These are phyloP conservation scores for Eucalyptus globulus DNA, from an alignment of 345 rosid genomes.

Conservation along the genomic window DNA sequence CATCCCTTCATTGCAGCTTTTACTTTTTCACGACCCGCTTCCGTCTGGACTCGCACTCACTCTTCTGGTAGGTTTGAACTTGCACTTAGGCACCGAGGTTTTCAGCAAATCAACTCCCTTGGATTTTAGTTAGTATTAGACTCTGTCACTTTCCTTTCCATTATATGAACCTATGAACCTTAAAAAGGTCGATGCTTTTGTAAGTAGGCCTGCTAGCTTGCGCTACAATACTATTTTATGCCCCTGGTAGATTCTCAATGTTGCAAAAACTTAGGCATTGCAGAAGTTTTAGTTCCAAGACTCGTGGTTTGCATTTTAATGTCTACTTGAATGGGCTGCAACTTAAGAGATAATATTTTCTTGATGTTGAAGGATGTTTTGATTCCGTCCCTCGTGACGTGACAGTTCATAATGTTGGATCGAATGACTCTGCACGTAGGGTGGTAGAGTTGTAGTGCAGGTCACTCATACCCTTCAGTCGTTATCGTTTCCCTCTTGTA, in stretches of 20 bases:
- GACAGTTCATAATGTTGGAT: background rate
- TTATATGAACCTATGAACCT: background rate
- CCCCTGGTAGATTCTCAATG: background rate
- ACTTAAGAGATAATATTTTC: background rate
- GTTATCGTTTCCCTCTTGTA: background rate
- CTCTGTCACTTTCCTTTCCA: background rate
- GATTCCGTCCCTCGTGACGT: background rate
- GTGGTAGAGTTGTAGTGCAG: background rate
- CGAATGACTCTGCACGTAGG: background rate
- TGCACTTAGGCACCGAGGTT: background rate
- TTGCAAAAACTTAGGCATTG: background rate
- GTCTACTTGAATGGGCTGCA: background rate
- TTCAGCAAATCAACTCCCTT: background rate
- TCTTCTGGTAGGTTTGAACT: background rate
- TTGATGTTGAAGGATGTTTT: background rate
- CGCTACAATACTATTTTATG: background rate
- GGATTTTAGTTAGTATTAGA: background rate
- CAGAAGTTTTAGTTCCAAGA: background rate
- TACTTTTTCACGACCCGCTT: background rate
- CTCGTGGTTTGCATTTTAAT: background rate
- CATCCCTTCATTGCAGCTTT: background rate
- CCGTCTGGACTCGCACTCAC: background rate
- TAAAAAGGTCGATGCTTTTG: background rate
- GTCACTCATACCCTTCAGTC: background rate
- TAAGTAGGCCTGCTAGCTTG: background rate